Evolutionary conservation across 2,329 filamentous ascomycete species (phyloP).

Genomic region (Penicillium sp.): DNA sequence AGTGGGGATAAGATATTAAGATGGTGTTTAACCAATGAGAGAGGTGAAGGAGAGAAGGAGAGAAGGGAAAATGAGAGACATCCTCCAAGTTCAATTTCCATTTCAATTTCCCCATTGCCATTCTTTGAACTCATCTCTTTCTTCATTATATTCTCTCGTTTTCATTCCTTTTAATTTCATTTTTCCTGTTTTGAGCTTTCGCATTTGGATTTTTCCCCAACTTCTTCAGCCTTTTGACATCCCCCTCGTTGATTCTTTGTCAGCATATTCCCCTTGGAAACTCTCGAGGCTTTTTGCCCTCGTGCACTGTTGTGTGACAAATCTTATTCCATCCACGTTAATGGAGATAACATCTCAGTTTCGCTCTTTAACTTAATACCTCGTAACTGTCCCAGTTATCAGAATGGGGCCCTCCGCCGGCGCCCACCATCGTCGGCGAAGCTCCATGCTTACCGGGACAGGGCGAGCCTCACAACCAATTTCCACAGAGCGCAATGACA

Average conservation of each 20-base stretch:
- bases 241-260: conserved; percentile 4
- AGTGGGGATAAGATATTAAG: conserved; percentile 12
- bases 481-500: conserved; percentile 31
- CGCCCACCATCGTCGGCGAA: conserved; percentile 34
- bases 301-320: conserved; percentile 13
- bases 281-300: background rate
- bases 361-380: conserved; percentile 8
- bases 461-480: conserved; percentile 44
- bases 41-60: background rate
- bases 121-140: background rate
- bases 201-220: background rate
- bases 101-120: background rate
- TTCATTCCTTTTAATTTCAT: conserved; percentile 4
- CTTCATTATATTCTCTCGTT: background rate
- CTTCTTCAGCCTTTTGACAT: background rate
- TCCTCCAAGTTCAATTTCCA: background rate
- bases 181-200: background rate
- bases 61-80: background rate
- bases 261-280: conserved; percentile 3
- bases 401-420: conserved; percentile 30
- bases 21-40: conserved; percentile 14
- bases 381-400: conserved; percentile 6
- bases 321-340: conserved; percentile 10
- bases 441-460: conserved; percentile 32
- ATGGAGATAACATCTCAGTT: conserved; percentile 13